These are phyloP conservation scores for Rhizophagus clarus DNA, from an alignment of 192 early-diverging fungal genomes.

Conservation along the genomic window DNA sequence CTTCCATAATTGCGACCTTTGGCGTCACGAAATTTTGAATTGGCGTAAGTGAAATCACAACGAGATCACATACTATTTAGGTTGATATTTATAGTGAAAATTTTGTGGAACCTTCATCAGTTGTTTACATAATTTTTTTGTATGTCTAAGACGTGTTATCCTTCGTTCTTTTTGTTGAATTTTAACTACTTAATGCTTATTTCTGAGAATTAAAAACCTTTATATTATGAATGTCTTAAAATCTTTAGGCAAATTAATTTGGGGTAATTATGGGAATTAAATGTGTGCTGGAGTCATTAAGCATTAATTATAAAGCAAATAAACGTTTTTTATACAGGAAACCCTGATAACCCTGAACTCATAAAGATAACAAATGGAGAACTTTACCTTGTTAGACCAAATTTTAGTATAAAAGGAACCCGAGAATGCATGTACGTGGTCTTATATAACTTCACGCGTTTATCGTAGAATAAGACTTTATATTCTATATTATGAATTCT, in stretches of 20 bases:
- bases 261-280: constrained; percentile 45
- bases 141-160: too few species aligned
- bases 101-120: too few species aligned
- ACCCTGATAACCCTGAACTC: constrained; percentile 48
- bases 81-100: too few species aligned
- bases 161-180: too few species aligned
- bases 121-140: too few species aligned
- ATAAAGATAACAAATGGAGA: constrained; percentile 65
- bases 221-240: constrained; percentile 64
- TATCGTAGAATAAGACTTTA: background rate
- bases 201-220: background rate
- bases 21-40: too few species aligned
- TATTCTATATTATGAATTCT: background rate
- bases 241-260: constrained; percentile 69
- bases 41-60: too few species aligned
- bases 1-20: too few species aligned
- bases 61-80: too few species aligned
- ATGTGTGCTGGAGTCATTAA: background rate
- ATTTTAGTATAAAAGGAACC: constrained; percentile 38
- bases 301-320: background rate
- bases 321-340: constrained; percentile 1
- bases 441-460: background rate
- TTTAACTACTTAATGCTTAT: too few species aligned
- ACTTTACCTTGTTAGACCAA: constrained; percentile 60
- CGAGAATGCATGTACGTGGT: constrained; percentile 54